These are phyloP conservation scores for Exophiala phaeomuriformis DNA, from an alignment of 2,329 filamentous ascomycete species.

Conservation along the genomic window DNA sequence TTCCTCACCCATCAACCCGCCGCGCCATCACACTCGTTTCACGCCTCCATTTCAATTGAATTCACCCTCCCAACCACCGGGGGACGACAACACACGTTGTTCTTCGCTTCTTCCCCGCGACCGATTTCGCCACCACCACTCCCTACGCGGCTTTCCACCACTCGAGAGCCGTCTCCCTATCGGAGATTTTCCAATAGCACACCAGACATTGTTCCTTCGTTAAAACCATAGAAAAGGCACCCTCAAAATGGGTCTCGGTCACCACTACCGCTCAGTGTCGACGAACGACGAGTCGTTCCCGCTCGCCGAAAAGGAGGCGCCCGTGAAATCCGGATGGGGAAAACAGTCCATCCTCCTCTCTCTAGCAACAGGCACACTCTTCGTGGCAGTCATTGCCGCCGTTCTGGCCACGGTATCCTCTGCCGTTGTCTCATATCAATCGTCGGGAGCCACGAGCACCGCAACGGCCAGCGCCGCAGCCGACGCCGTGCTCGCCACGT, in stretches of 20 bases:
- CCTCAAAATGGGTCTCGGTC: conserved; percentile 15
- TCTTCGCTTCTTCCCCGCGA: background rate
- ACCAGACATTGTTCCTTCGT: background rate
- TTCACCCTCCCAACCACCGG: background rate
- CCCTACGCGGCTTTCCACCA: background rate
- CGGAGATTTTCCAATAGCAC: too few relatives aligned
- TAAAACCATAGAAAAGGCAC: background rate
- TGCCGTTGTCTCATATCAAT: conserved; percentile 14
- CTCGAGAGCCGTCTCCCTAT: too few relatives aligned
- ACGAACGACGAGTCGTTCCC: conserved; percentile 17
- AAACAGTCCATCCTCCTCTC: conserved; percentile 21
- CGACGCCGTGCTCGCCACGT: background rate
- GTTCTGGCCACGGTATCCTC: conserved; percentile 20
- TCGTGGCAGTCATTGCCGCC: conserved; percentile 19
- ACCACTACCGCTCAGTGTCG: conserved; percentile 23
- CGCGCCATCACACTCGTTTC: background rate
- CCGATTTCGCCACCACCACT: background rate
- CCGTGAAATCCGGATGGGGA: conserved; percentile 18
- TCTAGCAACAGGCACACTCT: conserved; percentile 19
- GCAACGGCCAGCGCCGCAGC: conserved; percentile 4
- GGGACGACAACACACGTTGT: conserved; percentile 6
- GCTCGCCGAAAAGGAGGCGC: conserved; percentile 10
- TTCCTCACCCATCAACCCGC: background rate
- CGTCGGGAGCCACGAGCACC: conserved; percentile 3
- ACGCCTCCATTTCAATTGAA: background rate